Percentiles rank a stretch among this genome's conserved stretches.
phyloP scores from a whole-genome alignment of 805 yeast species.

The Komagataella pastoris region DNA sequence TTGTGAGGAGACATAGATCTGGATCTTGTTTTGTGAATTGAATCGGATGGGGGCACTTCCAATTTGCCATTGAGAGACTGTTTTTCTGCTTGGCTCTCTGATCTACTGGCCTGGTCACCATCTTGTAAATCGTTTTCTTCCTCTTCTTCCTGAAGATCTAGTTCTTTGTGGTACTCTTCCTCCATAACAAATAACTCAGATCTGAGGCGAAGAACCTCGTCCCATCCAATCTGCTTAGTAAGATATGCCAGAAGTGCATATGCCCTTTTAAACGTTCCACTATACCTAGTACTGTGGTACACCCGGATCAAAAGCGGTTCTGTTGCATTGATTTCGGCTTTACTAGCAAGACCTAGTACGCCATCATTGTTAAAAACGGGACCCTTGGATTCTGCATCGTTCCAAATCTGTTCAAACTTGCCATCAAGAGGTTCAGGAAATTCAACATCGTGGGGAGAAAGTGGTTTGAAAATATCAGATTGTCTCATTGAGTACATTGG shows the following conservation, averaged over 20 bases:
- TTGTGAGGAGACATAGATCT: slow-evolving; percentile 8
- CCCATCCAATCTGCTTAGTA: slow-evolving; percentile 72
- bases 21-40: slow-evolving; percentile 7
- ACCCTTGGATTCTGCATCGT: slow-evolving; percentile 17
- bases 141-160: slow-evolving; percentile 5
- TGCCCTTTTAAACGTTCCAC: slow-evolving; percentile 42
- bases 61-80: not conserved
- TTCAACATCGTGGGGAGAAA: slow-evolving; percentile 27
- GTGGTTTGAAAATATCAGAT: slow-evolving; percentile 30
- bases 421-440: slow-evolving; percentile 45
- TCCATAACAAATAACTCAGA: slow-evolving; percentile 74
- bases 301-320: slow-evolving; percentile 36
- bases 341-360: slow-evolving; percentile 16
- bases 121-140: slow-evolving; percentile 2
- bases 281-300: slow-evolving; percentile 32
- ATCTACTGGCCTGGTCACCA: not conserved
- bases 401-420: slow-evolving; percentile 34
- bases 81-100: not conserved
- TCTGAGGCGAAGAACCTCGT: slow-evolving; percentile 49
- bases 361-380: slow-evolving; percentile 14
- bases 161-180: slow-evolving; percentile 33
- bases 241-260: slow-evolving; percentile 63
- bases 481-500: slow-evolving; percentile 47
- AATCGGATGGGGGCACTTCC: not conserved
- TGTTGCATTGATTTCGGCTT: slow-evolving; percentile 22